Evolutionary conservation across 768 basidiomycete species (phyloP).

Genomic region (Lactarius sanguifluus): DNA sequence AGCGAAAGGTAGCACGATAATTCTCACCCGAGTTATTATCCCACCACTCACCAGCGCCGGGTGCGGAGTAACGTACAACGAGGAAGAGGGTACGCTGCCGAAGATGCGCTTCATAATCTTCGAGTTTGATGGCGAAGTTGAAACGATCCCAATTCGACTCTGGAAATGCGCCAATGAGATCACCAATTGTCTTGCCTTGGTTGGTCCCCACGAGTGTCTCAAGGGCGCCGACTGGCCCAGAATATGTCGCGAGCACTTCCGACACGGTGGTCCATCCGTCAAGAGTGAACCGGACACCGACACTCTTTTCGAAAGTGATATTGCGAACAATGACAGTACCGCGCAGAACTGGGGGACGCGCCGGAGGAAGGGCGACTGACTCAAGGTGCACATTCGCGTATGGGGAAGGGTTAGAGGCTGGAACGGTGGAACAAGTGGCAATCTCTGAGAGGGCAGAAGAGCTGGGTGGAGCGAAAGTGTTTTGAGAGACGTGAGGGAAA

Average conservation of each 20-base stretch:
- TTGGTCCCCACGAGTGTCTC: constrained; percentile 32
- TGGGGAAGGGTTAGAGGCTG: constrained; percentile 35
- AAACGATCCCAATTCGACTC: constrained; percentile 37
- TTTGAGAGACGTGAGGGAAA: constrained; percentile 29
- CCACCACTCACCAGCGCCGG: constrained; percentile 78
- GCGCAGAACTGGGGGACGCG: constrained; percentile 46
- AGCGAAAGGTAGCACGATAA: constrained; percentile 70
- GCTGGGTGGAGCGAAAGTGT: constrained; percentile 31
- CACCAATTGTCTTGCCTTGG: constrained; percentile 38
- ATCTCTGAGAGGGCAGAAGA: constrained; percentile 33
- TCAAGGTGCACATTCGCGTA: constrained; percentile 42
- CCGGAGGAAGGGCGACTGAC: constrained; percentile 39
- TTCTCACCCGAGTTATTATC: constrained; percentile 84
- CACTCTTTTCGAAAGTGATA: constrained; percentile 80
- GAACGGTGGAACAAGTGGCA: constrained; percentile 37
- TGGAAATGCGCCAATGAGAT: constrained; percentile 39
- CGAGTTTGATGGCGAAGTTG: constrained; percentile 62
- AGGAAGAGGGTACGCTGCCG: constrained; percentile 57
- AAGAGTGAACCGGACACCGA: constrained; percentile 85
- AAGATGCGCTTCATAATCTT: constrained; percentile 61
- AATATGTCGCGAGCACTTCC: constrained; percentile 64
- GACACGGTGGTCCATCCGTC: constrained; percentile 94
- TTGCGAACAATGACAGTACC: constrained; percentile 87
- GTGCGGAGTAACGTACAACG: constrained; percentile 52
- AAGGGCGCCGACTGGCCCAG: constrained; percentile 40